Evolutionary conservation across 2,329 filamentous ascomycete species (phyloP).

Genomic region (Exophiala bonariae): DNA sequence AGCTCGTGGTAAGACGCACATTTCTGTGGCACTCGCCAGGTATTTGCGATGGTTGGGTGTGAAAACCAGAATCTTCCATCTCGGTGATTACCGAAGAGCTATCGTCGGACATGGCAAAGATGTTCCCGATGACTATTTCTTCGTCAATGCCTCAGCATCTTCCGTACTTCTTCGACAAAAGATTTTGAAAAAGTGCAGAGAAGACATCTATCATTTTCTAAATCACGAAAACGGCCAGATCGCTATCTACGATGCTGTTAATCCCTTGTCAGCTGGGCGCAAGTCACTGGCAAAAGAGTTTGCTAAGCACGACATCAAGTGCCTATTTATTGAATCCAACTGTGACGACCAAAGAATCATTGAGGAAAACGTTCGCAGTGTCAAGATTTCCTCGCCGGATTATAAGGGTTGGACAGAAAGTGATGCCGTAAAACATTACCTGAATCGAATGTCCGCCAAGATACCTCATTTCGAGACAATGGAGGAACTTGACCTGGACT

Average conservation of each 20-base stretch:
- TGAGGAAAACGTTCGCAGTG: slow-evolving; percentile 92
- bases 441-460: slow-evolving; percentile 83
- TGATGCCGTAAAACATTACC: slow-evolving; percentile 88
- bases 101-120: slow-evolving; percentile 80
- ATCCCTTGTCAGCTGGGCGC: slow-evolving; percentile 79
- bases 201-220: slow-evolving; percentile 94
- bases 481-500: slow-evolving; percentile 90
- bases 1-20: slow-evolving; percentile 94
- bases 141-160: slow-evolving; percentile 85
- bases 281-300: slow-evolving; percentile 91
- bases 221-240: slow-evolving; percentile 98
- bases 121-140: slow-evolving; percentile 97
- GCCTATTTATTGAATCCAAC: slow-evolving; percentile 92
- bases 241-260: slow-evolving; percentile 97
- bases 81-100: slow-evolving; percentile 92
- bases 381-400: slow-evolving; percentile 97
- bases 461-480: slow-evolving; percentile 98
- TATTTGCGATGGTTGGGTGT: slow-evolving; percentile 97
- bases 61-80: slow-evolving; percentile 95
- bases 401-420: slow-evolving; percentile 90
- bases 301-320: slow-evolving; percentile 95
- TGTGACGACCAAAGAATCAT: slow-evolving; percentile 93
- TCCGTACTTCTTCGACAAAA: slow-evolving; percentile 95
- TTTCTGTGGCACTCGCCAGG: slow-evolving; percentile 89
- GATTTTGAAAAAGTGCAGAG: slow-evolving; percentile 94